Percentiles rank a stretch among this genome's conserved stretches.
These are phyloP conservation scores for Sphagnum fallax DNA, from an alignment of 228 moss, liverwort and hornwort genomes.

Conservation along the genomic window DNA sequence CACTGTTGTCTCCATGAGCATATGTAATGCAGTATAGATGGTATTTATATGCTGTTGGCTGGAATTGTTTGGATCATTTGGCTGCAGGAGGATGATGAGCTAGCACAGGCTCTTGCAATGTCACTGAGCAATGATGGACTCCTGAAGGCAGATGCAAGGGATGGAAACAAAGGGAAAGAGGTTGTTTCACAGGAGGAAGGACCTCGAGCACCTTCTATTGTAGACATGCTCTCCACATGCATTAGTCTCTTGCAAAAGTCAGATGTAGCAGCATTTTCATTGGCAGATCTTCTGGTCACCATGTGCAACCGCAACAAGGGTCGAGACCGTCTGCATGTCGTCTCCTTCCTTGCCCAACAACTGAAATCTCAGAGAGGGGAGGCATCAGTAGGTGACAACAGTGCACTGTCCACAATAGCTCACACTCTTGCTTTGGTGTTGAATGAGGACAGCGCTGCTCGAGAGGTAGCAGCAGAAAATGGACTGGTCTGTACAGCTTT, in stretches of 20 bases:
- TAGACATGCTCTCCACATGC: constrained; percentile 89
- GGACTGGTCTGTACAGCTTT: constrained; percentile 61
- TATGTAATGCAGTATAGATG: too few species aligned
- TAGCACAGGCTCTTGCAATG: constrained; percentile 81
- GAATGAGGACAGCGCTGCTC: constrained; percentile 81
- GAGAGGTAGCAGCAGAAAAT: constrained; percentile 76
- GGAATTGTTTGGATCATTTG: too few species aligned
- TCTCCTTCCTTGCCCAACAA: constrained; percentile 77
- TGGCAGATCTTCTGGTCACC: constrained; percentile 83
- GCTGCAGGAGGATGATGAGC: constrained; percentile 82
- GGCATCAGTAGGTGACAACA: constrained; percentile 40
- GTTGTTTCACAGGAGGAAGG: constrained; percentile 45
- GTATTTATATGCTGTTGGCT: too few species aligned
- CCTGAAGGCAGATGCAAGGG: constrained; percentile 46
- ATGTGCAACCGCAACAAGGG: constrained; percentile 95
- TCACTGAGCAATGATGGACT: constrained; percentile 69
- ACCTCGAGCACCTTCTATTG: constrained; percentile 61
- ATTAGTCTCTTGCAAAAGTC: constrained; percentile 81
- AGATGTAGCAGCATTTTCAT: constrained; percentile 82
- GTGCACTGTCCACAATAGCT: constrained; percentile 71
- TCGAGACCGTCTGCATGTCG: constrained; percentile 71
- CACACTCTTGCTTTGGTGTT: constrained; percentile 88
- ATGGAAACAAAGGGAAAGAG: constrained; percentile 59
- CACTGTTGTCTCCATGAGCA: too few species aligned
- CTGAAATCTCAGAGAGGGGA: constrained; percentile 66